Evolutionary conservation across 2,329 filamentous ascomycete genomes (phyloP), one percentile per base, ranked within the genome.

Genomic region (Oidium heveae): DNA sequence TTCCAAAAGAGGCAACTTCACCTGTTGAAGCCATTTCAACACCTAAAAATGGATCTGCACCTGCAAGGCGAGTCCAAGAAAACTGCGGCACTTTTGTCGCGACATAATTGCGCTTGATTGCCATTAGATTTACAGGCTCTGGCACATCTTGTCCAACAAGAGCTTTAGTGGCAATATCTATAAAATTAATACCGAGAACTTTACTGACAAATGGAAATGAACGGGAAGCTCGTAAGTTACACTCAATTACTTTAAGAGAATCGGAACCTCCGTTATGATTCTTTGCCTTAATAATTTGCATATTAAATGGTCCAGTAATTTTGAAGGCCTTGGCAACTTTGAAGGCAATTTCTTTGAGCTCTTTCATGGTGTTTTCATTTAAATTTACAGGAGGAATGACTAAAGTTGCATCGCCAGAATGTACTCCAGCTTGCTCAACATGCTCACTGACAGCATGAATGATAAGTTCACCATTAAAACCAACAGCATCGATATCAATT

Each of bases 21-120:
- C 91, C 91, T 57, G 91, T 98, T 4, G 91, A 96, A 18, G 91
- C 91, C 91, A 98, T 98, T 71, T 98, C 91, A 7, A 98, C 91
- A 70, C 91, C 91, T 57, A 95, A 76, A 47, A 98, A 88, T 16
- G 91, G 91, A 66, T 98, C 91, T 5, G 91, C 91, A 50, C 91
- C 91, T 37, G 89, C 94, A 16, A 98, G 77, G 65, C 91, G 84
- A 28, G 91, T 95, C 79, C 98, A 98, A 61, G 87, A 95, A 75
- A 98, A 98, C 67, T 98, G 91, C 1, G 91, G 91, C 36, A 96
- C 91, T 73, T 98, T 98, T 66, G 95, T 86, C 70, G 85, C 91
- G 52, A 98, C 89, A 60, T 86, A 91, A 66, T 91, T 78, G 13
- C 82, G 74, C 4, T 83, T 77, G 51, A 95, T 76, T 56, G 77